These are phyloP conservation scores for Podila epicladia DNA, from an alignment of 192 early-diverging fungal species.

Conservation along the genomic window DNA sequence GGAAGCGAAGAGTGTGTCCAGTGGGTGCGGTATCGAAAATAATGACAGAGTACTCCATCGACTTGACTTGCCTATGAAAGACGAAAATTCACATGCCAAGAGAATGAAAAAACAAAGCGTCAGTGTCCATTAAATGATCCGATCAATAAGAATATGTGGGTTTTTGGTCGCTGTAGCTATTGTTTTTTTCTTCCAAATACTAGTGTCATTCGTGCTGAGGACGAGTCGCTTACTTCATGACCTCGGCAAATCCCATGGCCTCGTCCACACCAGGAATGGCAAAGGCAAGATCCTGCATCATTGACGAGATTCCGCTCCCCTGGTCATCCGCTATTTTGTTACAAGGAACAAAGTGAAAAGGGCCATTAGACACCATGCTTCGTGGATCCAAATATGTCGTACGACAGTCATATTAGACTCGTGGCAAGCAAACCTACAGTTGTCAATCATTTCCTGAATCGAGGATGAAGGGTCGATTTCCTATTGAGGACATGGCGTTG, in stretches of 20 bases:
- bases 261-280: conserved; percentile 99
- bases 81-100: background rate
- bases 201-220: background rate
- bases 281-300: conserved; percentile 98
- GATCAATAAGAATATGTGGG: background rate
- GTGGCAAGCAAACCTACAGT: conserved; percentile 60
- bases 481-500: conserved; percentile 50
- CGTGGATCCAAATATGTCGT: conserved; percentile 3
- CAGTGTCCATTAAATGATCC: background rate
- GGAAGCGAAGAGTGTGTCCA: conserved; percentile 98
- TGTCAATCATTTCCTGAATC: conserved; percentile 99
- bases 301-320: conserved; percentile 78
- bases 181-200: background rate
- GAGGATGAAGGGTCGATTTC: conserved; percentile 99
- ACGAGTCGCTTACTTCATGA: conserved; percentile 88
- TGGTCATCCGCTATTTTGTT: conserved; percentile 65
- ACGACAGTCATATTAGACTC: background rate
- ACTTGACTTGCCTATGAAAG: conserved; percentile 85
- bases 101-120: background rate
- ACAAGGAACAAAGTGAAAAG: conserved; percentile 2
- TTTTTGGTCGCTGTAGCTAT: background rate
- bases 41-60: conserved; percentile 98
- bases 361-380: background rate
- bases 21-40: conserved; percentile 99
- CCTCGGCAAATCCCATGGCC: conserved; percentile 99